phyloP scores from a whole-genome alignment of 192 early-diverging fungal genomes.

The Anaeromyces robustus region DNA sequence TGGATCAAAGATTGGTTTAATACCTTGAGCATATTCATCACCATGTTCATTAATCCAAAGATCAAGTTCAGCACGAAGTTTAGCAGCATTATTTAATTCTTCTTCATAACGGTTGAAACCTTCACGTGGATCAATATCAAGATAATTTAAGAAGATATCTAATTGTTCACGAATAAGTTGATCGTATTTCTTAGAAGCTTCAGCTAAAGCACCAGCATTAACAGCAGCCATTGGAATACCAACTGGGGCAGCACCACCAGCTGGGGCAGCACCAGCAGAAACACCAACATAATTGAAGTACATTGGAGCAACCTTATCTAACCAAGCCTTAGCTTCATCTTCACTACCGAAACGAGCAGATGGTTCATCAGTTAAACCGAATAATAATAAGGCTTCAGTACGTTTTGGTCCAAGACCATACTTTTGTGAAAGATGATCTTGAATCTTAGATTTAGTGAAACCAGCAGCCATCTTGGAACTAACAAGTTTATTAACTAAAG shows the following conservation, averaged over 20 bases:
- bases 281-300: slow-evolving; percentile 33
- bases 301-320: slow-evolving; percentile 61
- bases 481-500: slow-evolving; percentile 65
- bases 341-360: slow-evolving; percentile 55
- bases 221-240: slow-evolving; percentile 29
- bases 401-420: slow-evolving; percentile 65
- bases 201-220: slow-evolving; percentile 30
- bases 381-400: slow-evolving; percentile 55
- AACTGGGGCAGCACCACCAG: slow-evolving; percentile 33
- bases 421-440: slow-evolving; percentile 48
- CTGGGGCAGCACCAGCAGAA: slow-evolving; percentile 30
- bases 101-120: slow-evolving; percentile 43
- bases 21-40: slow-evolving; percentile 76
- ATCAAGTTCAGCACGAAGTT: slow-evolving; percentile 71
- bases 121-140: slow-evolving; percentile 62
- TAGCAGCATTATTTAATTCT: slow-evolving; percentile 40
- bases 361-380: slow-evolving; percentile 71
- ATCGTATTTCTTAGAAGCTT: slow-evolving; percentile 36
- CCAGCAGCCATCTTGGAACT: slow-evolving; percentile 85
- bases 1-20: slow-evolving; percentile 65
- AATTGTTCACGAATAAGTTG: slow-evolving; percentile 58
- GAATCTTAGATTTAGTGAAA: slow-evolving; percentile 60
- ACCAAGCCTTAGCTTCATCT: slow-evolving; percentile 60
- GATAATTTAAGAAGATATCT: slow-evolving; percentile 61
- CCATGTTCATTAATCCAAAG: slow-evolving; percentile 85